Base-by-base conservation (phyloP, 352 stramenopile species). In the Phytophthora nicotianae region DNA sequence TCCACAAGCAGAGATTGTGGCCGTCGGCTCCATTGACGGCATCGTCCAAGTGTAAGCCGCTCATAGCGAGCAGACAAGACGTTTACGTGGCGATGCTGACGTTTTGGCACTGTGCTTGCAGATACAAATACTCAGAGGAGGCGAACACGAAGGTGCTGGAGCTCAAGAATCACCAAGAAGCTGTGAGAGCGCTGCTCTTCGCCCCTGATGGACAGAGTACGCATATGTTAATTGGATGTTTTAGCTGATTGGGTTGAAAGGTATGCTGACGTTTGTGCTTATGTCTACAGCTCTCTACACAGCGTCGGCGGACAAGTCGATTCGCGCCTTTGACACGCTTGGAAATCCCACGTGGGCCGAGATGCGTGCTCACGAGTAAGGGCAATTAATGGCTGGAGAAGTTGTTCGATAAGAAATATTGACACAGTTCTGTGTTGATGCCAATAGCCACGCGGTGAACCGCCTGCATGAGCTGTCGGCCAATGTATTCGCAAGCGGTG, bases 1-100 rank as follows among this genome's bases (percentile, higher is more conserved):
- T 52, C 88, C 88, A 32, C 56, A 73, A 29, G 54, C 75, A 17
- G 68, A 91, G 42, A 86, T 94, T 33, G 68, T 96, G 43, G 86
- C 85, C 32, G 58, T 92, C 17, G 86, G 83, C 51, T 83, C 67
- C 54, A 90, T 96, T 61, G 74, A 77, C 16, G 88, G 88, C 54
- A 62, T 88, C 59, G 85, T 96, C 53, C 72, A 96, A 93, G 69
- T 93, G 80, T 95, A 75, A 45, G 77, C 27, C n/a, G n/a, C n/a
- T n/a, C n/a, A n/a, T 10, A 24, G 52, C n/a, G 17, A 50, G 17
- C 21, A 32, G 24, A 9, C 5, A 33, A 3, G 13, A 32, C n/a
- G 0, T 5, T 24, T 24, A 10, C 14, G 5, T 29, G 23, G 19
- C 3, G 42, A 38, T 38, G 10, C 21, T 65, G 17, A 55, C 16